A percentile compares a stretch with the other conserved stretches of the same genome.
phyloP scores from a whole-genome alignment of 345 rosid genomes.

The Capsella bursapastoris region DNA sequence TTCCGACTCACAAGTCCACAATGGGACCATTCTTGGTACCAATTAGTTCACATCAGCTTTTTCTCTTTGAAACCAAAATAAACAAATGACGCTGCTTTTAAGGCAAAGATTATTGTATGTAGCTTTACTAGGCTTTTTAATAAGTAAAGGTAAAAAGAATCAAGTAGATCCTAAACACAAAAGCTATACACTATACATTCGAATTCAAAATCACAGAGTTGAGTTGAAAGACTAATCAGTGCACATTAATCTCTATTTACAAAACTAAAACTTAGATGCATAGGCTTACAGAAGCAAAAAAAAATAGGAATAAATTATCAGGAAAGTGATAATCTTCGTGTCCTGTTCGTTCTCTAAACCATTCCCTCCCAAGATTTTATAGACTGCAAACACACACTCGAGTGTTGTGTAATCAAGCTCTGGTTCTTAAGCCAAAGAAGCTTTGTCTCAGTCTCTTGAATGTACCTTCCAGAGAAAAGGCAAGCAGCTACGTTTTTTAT shows the following conservation, averaged over 20 bases:
- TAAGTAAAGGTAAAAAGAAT: conserved; percentile 18
- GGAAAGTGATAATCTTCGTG: conserved; percentile 28
- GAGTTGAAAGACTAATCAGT: conserved; percentile 3
- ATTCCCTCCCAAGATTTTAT: conserved; percentile 8
- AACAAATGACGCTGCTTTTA: conserved; percentile 11
- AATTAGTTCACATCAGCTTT: conserved; percentile 13
- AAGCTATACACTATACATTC: conserved; percentile 30
- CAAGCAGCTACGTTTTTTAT: conserved; percentile 54
- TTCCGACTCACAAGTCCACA: not conserved
- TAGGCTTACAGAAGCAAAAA: conserved; percentile 19
- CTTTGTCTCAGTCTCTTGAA: conserved; percentile 28
- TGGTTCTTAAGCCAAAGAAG: conserved; percentile 13
- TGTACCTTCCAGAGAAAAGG: conserved; percentile 44
- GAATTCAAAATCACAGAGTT: conserved; percentile 27
- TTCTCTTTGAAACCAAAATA: not conserved
- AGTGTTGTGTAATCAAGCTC: conserved; percentile 1
- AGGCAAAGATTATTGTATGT: conserved; percentile 19
- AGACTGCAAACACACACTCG: not conserved
- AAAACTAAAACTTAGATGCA: not conserved
- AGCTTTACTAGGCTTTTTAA: conserved; percentile 29
- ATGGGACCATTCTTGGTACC: conserved; percentile 17
- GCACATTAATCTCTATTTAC: conserved; percentile 30
- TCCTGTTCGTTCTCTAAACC: conserved; percentile 18
- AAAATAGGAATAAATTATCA: not conserved
- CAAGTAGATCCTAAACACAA: conserved; percentile 16